phyloP scores from a whole-genome alignment of 257 asterid genomes.

The Capsicum pubescens region DNA sequence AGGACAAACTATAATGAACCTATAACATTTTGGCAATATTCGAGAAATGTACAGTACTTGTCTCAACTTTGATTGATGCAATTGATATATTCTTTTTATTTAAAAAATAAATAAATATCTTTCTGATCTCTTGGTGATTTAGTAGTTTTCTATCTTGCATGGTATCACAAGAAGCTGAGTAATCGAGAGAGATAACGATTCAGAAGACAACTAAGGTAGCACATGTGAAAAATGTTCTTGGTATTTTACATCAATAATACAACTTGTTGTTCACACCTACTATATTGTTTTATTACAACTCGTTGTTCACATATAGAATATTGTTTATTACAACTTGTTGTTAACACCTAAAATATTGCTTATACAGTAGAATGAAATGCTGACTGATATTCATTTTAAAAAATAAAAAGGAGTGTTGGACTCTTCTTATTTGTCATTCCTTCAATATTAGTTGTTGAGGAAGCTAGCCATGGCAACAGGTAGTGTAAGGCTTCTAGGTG shows the following conservation, averaged over 20 bases:
- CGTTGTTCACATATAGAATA: no score
- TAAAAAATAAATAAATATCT: no score
- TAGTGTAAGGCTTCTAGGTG: slow-evolving; percentile 29
- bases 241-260: background rate
- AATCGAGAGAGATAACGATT: background rate
- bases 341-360: background rate
- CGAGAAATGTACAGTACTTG: background rate
- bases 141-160: background rate
- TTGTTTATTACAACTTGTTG: background rate
- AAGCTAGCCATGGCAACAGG: background rate
- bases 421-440: background rate
- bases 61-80: background rate
- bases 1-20: background rate
- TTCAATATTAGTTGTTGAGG: background rate
- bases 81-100: no score
- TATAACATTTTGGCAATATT: background rate
- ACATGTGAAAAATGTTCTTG: background rate
- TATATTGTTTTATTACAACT: no score
- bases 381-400: background rate
- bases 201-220: background rate
- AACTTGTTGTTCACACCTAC: background rate
- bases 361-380: background rate
- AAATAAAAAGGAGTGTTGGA: background rate
- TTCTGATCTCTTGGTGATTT: background rate
- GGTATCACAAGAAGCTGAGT: background rate